These are phyloP conservation scores for Xerocomellus intermedius DNA, from an alignment of 768 basidiomycete genomes.

Conservation along the genomic window DNA sequence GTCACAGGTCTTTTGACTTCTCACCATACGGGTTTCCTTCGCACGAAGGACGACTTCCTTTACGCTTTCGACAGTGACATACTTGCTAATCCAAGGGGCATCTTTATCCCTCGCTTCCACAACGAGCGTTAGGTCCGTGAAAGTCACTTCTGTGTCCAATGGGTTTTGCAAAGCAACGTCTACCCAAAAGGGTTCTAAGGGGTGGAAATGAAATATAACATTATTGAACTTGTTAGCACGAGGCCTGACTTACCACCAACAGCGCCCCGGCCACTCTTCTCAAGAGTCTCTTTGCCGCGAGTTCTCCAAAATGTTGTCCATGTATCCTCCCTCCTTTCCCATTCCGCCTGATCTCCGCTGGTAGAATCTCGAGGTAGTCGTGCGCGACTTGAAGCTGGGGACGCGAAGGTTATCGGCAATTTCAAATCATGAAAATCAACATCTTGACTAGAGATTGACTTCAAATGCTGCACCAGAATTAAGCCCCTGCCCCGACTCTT, in stretches of 20 bases:
- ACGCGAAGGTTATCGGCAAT: slow-evolving; percentile 68
- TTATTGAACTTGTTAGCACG: background rate
- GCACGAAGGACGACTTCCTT: slow-evolving; percentile 61
- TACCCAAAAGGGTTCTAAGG: slow-evolving; percentile 71
- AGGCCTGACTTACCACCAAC: slow-evolving; percentile 52
- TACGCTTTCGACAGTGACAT: slow-evolving; percentile 58
- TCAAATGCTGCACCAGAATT: slow-evolving; percentile 60
- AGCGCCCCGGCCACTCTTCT: slow-evolving; percentile 54
- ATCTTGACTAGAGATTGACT: slow-evolving; percentile 51
- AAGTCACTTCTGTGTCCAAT: slow-evolving; percentile 66
- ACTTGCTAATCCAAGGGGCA: slow-evolving; percentile 33
- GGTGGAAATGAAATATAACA: slow-evolving; percentile 1
- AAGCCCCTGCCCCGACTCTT: background rate
- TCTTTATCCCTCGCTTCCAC: slow-evolving; percentile 41
- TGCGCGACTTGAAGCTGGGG: slow-evolving; percentile 53
- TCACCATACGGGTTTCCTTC: slow-evolving; percentile 63
- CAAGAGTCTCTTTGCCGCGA: slow-evolving; percentile 53
- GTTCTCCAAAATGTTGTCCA: slow-evolving; percentile 64
- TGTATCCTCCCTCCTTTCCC: slow-evolving; percentile 62
- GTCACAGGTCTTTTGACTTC: slow-evolving; percentile 18
- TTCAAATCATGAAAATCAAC: slow-evolving; percentile 45
- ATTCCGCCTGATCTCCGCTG: slow-evolving; percentile 45
- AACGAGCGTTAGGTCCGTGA: slow-evolving; percentile 58
- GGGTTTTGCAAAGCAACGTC: slow-evolving; percentile 72
- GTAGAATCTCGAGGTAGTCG: slow-evolving; percentile 53